Evolutionary conservation across 2,329 filamentous ascomycete genomes (phyloP).

Genomic region (Colletotrichum australisinense): DNA sequence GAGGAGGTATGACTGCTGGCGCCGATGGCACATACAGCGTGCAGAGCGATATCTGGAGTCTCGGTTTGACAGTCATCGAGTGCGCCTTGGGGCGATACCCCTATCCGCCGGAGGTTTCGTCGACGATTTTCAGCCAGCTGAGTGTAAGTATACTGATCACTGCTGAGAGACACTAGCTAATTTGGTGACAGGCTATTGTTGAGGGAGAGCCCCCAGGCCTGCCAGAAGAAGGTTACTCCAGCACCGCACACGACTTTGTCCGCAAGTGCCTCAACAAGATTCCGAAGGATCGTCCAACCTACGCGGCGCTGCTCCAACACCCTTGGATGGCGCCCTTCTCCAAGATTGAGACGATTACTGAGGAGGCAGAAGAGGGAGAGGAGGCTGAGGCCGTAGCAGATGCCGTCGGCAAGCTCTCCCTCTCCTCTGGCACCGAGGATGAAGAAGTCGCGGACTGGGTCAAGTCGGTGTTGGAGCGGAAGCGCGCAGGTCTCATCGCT

Average conservation of each 20-base stretch:
- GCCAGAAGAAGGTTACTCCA: constrained; percentile 81
- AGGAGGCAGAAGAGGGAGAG: constrained; percentile 75
- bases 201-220: constrained; percentile 95
- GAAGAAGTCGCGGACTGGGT: constrained; percentile 91
- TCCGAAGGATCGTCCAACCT: constrained; percentile 91
- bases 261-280: constrained; percentile 91
- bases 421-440: constrained; percentile 67
- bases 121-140: constrained; percentile 97
- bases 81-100: constrained; percentile 95
- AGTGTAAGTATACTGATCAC: constrained; percentile 74
- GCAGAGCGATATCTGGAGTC: constrained; percentile 97
- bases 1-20: constrained; percentile 80
- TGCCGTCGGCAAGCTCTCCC: constrained; percentile 56
- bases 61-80: constrained; percentile 94
- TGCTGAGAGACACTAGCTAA: constrained; percentile 36
- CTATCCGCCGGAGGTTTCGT: constrained; percentile 96
- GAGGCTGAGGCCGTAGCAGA: constrained; percentile 56
- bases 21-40: constrained; percentile 93
- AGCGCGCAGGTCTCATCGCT: constrained; percentile 65
- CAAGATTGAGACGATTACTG: constrained; percentile 79
- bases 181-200: constrained; percentile 82
- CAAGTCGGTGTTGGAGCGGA: constrained; percentile 73
- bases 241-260: constrained; percentile 87
- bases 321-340: constrained; percentile 84
- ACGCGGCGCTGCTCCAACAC: constrained; percentile 88